phyloP scores from a whole-genome alignment of 2,329 filamentous ascomycete genomes.

The Proliferodiscus dingleyae region DNA sequence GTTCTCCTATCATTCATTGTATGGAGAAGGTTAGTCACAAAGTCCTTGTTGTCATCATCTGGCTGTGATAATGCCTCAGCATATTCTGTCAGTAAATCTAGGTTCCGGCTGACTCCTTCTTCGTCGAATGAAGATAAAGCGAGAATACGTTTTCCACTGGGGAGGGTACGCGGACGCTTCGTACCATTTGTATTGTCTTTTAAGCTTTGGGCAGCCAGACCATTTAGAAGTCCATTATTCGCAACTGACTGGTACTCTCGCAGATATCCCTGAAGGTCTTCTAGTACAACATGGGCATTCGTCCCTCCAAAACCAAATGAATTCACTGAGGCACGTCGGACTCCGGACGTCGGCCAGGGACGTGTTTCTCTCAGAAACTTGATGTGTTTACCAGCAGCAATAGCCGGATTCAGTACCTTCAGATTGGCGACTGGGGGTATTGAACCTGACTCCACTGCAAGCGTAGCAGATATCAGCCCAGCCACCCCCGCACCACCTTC shows the following conservation, averaged over 20 bases:
- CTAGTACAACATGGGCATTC: background rate
- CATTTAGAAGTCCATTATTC: slow-evolving; percentile 3
- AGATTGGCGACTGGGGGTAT: background rate
- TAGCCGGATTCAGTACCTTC: background rate
- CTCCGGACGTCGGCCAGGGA: slow-evolving; percentile 6
- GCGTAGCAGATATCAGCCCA: slow-evolving; percentile 34
- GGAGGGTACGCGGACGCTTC: no score
- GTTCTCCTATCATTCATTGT: no score
- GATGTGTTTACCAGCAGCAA: slow-evolving; percentile 14
- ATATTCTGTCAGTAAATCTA: no score
- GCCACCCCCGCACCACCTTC: slow-evolving; percentile 34
- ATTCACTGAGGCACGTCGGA: slow-evolving; percentile 9
- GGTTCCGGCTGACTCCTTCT: no score
- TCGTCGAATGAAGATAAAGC: no score
- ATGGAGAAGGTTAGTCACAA: no score
- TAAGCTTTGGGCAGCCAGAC: background rate
- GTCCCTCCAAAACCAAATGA: slow-evolving; percentile 23
- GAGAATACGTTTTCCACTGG: no score
- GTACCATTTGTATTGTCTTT: no score
- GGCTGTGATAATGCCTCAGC: no score
- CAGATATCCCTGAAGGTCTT: background rate
- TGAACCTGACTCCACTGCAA: background rate
- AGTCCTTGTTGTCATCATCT: no score
- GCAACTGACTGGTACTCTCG: background rate
- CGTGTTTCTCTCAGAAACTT: slow-evolving; percentile 2